Conservation (phyloP, 2,329 filamentous ascomycete species). For the Fusarium metavorans region DNA sequence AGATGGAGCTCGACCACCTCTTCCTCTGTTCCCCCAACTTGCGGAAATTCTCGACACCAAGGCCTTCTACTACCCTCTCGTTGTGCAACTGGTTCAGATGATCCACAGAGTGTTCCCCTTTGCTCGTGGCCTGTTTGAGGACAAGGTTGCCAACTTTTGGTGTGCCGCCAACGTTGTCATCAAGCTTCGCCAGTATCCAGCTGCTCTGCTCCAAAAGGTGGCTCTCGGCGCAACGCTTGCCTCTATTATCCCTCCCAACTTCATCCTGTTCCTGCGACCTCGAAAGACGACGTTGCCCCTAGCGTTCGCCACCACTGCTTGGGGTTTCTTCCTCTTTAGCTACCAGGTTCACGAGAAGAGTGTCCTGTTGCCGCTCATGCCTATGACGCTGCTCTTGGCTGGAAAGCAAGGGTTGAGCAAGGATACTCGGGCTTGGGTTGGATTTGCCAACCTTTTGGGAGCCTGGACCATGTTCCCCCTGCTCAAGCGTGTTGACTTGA, state of each 20-base stretch:
- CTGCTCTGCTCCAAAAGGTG: constrained; percentile 77
- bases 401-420: constrained; percentile 82
- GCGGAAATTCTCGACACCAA: constrained; percentile 70
- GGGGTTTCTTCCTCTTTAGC: constrained; percentile 98
- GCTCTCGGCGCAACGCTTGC: constrained; percentile 81
- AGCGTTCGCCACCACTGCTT: constrained; percentile 85
- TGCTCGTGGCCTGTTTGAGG: constrained; percentile 94
- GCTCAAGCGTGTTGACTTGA: constrained; percentile 84
- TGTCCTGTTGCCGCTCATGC: constrained; percentile 89
- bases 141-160: constrained; percentile 99
- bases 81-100: constrained; percentile 85
- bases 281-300: constrained; percentile 81
- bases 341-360: constrained; percentile 99
- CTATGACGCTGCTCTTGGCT: constrained; percentile 90
- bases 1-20: constrained; percentile 68
- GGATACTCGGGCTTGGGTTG: constrained; percentile 87
- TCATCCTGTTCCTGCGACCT: constrained; percentile 83
- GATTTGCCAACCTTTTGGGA: constrained; percentile 92
- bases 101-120: constrained; percentile 97
- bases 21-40: constrained; percentile 72
- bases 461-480: constrained; percentile 96
- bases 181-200: constrained; percentile 83
- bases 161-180: constrained; percentile 90
- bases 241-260: constrained; percentile 82
- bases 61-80: constrained; percentile 77